Evolutionary conservation across 768 basidiomycete genomes (phyloP).

Genomic region (Termitomyces sp.): DNA sequence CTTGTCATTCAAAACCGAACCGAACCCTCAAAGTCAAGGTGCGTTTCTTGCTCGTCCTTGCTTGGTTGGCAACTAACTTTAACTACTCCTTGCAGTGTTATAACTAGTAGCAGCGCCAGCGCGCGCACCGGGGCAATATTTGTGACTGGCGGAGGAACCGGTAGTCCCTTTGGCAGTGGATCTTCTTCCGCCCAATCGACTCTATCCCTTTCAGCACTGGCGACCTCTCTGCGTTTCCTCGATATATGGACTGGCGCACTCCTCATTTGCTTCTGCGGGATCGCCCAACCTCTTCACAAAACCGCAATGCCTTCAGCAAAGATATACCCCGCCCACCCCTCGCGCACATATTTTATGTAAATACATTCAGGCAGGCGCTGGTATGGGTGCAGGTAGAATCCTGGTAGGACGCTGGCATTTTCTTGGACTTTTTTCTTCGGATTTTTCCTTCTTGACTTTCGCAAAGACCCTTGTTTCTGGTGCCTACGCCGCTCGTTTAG

Average conservation of each 20-base stretch:
- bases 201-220: constrained; percentile 46
- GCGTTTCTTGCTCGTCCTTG: too few species aligned
- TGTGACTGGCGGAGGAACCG: constrained; percentile 59
- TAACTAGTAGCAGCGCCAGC: too few species aligned
- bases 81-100: too few species aligned
- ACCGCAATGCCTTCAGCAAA: not conserved
- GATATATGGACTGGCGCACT: constrained; percentile 30
- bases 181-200: constrained; percentile 23
- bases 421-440: not conserved
- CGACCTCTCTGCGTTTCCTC: constrained; percentile 21
- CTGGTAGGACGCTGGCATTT: not conserved
- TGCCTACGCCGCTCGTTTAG: constrained; percentile 5
- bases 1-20: too few species aligned
- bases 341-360: not conserved
- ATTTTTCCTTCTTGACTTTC: not conserved
- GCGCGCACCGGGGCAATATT: too few species aligned
- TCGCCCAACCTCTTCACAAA: constrained; percentile 19
- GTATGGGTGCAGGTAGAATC: not conserved
- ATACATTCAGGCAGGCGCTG: not conserved
- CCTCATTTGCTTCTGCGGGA: constrained; percentile 35
- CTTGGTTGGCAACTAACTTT: too few species aligned
- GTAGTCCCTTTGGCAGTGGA: constrained; percentile 24
- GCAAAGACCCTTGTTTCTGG: not conserved
- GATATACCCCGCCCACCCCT: not conserved
- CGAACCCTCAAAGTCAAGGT: too few species aligned